Conservation (phyloP, 192 early-diverging fungal species). For the Linnemannia exigua region DNA sequence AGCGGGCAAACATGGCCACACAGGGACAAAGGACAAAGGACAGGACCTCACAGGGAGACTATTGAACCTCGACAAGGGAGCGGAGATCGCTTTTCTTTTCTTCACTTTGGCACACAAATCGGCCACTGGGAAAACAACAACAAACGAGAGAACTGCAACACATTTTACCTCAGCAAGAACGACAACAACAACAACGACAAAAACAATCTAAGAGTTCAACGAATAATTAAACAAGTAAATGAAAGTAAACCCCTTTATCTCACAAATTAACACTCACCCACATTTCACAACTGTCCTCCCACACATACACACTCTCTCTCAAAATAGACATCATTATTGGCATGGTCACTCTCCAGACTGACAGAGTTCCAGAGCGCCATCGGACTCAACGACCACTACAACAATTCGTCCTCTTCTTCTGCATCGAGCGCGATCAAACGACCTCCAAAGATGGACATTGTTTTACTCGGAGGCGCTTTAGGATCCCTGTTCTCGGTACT, state of each 20-base stretch:
- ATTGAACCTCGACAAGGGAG: neutral
- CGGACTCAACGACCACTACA: conserved; percentile 37
- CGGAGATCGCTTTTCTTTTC: neutral
- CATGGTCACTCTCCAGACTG: conserved; percentile 52
- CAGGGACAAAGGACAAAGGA: neutral
- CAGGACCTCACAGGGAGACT: neutral
- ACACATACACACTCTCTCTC: neutral
- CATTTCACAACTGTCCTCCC: too few relatives aligned
- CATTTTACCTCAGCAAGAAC: too few relatives aligned
- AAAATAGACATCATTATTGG: conserved; percentile 48
- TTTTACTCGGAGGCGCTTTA: conserved; percentile 91
- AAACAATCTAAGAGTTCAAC: too few relatives aligned
- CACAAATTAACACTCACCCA: too few relatives aligned
- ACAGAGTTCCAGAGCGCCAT: conserved; percentile 45
- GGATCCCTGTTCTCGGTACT: conserved; percentile 96
- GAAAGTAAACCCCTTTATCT: too few relatives aligned
- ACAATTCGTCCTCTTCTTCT: neutral
- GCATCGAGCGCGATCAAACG: conserved; percentile 15
- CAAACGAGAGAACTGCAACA: too few relatives aligned
- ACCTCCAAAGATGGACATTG: conserved; percentile 74
- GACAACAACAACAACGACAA: too few relatives aligned
- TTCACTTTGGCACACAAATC: too few relatives aligned
- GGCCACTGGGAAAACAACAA: too few relatives aligned
- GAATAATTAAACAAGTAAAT: too few relatives aligned
- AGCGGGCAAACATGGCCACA: neutral